Conservation (phyloP, 805 yeast species). For the Phaffomyces antillensis region DNA sequence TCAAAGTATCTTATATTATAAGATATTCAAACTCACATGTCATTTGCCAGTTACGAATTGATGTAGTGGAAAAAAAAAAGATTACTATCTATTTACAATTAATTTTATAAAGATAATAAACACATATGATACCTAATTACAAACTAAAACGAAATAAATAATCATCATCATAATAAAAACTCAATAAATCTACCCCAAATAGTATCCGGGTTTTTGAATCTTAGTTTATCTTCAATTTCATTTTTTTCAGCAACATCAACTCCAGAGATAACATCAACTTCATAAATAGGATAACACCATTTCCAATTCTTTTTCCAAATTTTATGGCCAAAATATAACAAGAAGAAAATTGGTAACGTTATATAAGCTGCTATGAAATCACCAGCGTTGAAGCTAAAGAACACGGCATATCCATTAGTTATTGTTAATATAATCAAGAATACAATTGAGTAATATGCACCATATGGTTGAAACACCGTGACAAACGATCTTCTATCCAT, state of each 20-base stretch:
- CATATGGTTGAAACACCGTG: slow-evolving; percentile 49
- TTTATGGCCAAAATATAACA: slow-evolving; percentile 54
- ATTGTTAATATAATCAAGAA: slow-evolving; percentile 45
- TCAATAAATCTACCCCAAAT: slow-evolving; percentile 16
- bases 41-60: too few species aligned
- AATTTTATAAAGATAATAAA: too few species aligned
- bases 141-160: too few species aligned
- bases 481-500: slow-evolving; percentile 51
- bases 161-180: not conserved
- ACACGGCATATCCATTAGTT: slow-evolving; percentile 67
- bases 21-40: too few species aligned
- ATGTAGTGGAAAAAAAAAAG: too few species aligned
- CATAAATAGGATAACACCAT: slow-evolving; percentile 44
- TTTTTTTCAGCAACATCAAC: slow-evolving; percentile 49
- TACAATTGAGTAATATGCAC: slow-evolving; percentile 46
- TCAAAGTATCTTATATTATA: too few species aligned
- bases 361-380: slow-evolving; percentile 70
- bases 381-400: slow-evolving; percentile 37
- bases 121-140: too few species aligned
- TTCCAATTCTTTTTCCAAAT: slow-evolving; percentile 36
- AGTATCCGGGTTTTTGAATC: slow-evolving; percentile 5
- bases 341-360: slow-evolving; percentile 50
- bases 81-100: too few species aligned
- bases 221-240: slow-evolving; percentile 13
- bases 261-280: slow-evolving; percentile 56